Conservation (phyloP, 352 stramenopile genomes). For the Pythium dissotocum region DNA sequence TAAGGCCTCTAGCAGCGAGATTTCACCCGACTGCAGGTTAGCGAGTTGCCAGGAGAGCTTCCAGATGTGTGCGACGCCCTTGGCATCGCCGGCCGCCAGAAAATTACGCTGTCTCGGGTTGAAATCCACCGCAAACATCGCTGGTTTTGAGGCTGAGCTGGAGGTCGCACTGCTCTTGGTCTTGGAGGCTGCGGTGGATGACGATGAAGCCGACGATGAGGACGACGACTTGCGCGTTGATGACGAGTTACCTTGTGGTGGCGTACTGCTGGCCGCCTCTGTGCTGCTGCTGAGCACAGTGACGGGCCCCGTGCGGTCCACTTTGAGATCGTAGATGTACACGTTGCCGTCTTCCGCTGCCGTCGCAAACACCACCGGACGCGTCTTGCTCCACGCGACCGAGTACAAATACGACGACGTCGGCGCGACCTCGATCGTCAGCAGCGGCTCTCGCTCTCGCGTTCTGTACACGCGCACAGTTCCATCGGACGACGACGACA, state of each 20-base stretch:
- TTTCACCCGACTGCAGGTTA: slow-evolving; percentile 74
- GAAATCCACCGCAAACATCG: slow-evolving; percentile 72
- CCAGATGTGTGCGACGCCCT: slow-evolving; percentile 74
- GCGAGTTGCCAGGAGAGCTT: slow-evolving; percentile 83
- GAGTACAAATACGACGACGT: slow-evolving; percentile 75
- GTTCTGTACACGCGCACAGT: slow-evolving; percentile 77
- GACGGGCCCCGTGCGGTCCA: slow-evolving; percentile 44
- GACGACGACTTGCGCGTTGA: background rate
- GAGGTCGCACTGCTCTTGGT: background rate
- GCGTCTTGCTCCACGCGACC: slow-evolving; percentile 72
- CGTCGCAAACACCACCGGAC: slow-evolving; percentile 73
- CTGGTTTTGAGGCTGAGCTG: slow-evolving; percentile 13
- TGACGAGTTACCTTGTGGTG: background rate
- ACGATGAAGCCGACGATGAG: background rate
- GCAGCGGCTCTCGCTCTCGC: slow-evolving; percentile 56
- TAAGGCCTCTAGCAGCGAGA: slow-evolving; percentile 49
- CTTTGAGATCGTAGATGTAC: slow-evolving; percentile 78
- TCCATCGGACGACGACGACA: slow-evolving; percentile 78
- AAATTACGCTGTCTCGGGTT: slow-evolving; percentile 86
- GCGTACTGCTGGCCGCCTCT: background rate
- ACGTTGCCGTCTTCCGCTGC: slow-evolving; percentile 70
- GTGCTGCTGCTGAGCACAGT: slow-evolving; percentile 38
- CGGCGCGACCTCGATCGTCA: slow-evolving; percentile 65
- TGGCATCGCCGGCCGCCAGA: slow-evolving; percentile 65
- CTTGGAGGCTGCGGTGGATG: slow-evolving; percentile 1